Base-by-base conservation (phyloP, 352 stramenopile genomes). In the Blastocystis sp. region DNA sequence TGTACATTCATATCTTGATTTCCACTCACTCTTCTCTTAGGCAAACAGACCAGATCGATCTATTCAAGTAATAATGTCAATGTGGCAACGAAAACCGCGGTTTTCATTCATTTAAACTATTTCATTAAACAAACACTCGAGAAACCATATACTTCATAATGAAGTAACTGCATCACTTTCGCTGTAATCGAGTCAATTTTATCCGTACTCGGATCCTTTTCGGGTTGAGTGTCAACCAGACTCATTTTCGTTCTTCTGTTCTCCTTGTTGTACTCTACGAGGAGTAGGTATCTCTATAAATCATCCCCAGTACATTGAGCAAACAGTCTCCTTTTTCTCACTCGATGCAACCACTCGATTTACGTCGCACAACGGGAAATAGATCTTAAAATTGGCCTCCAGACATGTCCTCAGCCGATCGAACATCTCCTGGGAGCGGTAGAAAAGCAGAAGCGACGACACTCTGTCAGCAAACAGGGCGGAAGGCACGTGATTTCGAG, bases 71-170 rank as follows among this genome's bases (percentile, higher is more conserved):
- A 59, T n/a, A 59, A 59, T 59, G 50, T 59, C 20, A 2, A 59
- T 59, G 13, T n/a, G 50, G 20, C 20, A 34, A 13, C 13, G 13
- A 66, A 37, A 66, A n/a, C 56, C 56, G 24, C 56, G 56, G 56
- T 66, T 66, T 66, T 66, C 50, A 13, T 3, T 13, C 50, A 59
- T 59, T 59, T 59, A n/a, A n/a, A n/a, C 13, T 59, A 59, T 26
- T 13, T 78, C 34, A 26, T 56, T 9, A 50, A 78, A 78, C 24
- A 78, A 78, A 78, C 66, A 78, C 30, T 11, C 8, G 0, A 85
- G 26, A 85, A 85, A 55, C 53, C 54, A 68, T 68, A 85, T 43
- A 85, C 34, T 9, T 68, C 47, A 30, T 68, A n/a, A 24, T 85
- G 53, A 39, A 85, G 73, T 3, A 85, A 47, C n/a, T 24, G 18